Evolutionary conservation across 495 filamentous ascomycete species (phyloP).

Genomic region (Hypoxylon perforatum): DNA sequence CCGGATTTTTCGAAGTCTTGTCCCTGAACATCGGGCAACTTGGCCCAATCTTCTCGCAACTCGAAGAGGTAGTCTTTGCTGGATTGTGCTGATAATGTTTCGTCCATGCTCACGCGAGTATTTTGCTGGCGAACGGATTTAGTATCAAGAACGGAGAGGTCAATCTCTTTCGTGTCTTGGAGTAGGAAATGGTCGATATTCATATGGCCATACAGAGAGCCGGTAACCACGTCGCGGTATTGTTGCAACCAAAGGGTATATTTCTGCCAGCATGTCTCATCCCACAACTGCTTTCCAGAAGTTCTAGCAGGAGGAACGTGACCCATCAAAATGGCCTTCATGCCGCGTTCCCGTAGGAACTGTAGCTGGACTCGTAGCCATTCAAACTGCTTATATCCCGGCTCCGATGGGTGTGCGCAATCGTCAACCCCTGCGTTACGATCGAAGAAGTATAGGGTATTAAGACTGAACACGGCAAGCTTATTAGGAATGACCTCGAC

Average conservation of each 20-base stretch:
- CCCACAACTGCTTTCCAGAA: constrained; percentile 85
- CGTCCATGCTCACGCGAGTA: constrained; percentile 55
- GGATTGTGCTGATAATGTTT: constrained; percentile 70
- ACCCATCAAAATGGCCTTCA: constrained; percentile 95
- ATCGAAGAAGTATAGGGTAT: constrained; percentile 95
- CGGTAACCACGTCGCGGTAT: constrained; percentile 89
- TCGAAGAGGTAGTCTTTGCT: constrained; percentile 82
- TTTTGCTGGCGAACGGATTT: constrained; percentile 46
- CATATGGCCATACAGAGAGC: constrained; percentile 91
- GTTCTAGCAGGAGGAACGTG: constrained; percentile 93
- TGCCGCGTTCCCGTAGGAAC: constrained; percentile 79
- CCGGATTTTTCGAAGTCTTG: constrained; percentile 45
- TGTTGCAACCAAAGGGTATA: constrained; percentile 90
- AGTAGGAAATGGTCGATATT: constrained; percentile 98
- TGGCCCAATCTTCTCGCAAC: constrained; percentile 80
- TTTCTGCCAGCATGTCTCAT: constrained; percentile 96
- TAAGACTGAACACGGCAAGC: constrained; percentile 92
- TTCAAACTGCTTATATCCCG: constrained; percentile 94
- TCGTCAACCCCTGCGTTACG: constrained; percentile 93
- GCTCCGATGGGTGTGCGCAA: constrained; percentile 78
- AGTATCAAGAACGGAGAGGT: constrained; percentile 62
- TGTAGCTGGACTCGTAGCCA: constrained; percentile 95
- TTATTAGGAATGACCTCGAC: constrained; percentile 89
- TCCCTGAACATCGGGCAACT: constrained; percentile 66
- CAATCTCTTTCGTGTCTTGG: constrained; percentile 83